Base-by-base conservation (phyloP, 2,329 filamentous ascomycete genomes). In the Pyricularia grisea region DNA sequence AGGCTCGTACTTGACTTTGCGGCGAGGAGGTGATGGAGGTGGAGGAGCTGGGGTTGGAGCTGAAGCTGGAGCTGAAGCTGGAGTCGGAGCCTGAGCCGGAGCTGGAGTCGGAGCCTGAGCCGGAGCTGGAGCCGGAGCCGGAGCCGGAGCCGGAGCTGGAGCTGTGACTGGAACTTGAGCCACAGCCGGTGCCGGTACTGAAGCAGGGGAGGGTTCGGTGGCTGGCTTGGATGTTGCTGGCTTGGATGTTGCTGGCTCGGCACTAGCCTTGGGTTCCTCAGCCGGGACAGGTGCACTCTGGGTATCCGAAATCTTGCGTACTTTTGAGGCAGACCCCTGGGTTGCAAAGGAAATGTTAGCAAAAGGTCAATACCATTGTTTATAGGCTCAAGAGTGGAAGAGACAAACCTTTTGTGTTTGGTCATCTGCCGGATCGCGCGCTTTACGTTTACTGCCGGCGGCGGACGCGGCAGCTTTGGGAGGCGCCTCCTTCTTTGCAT, bases 271-370 rank as follows among this genome's bases (percentile, higher is more conserved):
- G 23, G 66, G 27, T 9, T 36, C 66, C 30, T 30, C 20, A 2
- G 66, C 20, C 11, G 67, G 58, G 14, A 73, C 71, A 4, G 82
- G 78, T 1, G 79, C 73, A 28, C 79, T 72, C 68, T 83, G 83
- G 5, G 78, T 78, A 64, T 87, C 83, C 1, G 85, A 84, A 1
- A 88, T 80, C 70, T 88, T 88, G 69, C 87, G 85, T 69, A 85
- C 73, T 74, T 86, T 86, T 70, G 81, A 79, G 2, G 79, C 77
- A 25, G 58, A 28, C 3, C 79, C 80, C 80, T 87, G 58, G 27
- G 20, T 61, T 28, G 12, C 6, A 61, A 25, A 28, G 23, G 10
- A 2, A 28, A 25, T 61, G 25, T 25, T 69, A 10, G 55, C 5
- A 20, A 2, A 11, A 63, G 11, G 70, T 73, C 25, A 68, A 68